Evolutionary conservation across 169 alveolate genomes (phyloP).

Genomic region (Perkinsus chesapeaki): DNA sequence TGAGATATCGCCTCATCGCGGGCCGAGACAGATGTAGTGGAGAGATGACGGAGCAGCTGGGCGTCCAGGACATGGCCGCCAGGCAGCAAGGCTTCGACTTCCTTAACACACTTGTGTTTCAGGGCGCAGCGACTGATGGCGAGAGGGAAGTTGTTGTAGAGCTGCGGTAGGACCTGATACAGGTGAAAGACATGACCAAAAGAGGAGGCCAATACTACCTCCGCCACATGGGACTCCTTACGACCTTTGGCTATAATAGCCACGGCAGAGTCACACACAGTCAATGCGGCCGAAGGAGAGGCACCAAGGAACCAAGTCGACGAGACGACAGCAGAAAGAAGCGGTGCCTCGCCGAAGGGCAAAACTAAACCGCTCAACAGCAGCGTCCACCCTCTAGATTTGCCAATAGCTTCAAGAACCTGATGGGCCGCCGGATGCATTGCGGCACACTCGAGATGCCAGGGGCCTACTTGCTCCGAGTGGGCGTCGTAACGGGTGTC

Average conservation of each 20-base stretch:
- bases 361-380: not conserved
- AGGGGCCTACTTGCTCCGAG: not conserved
- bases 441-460: not conserved
- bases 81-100: not conserved
- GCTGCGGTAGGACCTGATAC: not conserved
- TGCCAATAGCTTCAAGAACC: not conserved
- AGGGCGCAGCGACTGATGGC: not conserved
- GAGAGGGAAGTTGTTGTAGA: not conserved
- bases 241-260: not conserved
- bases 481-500: not conserved
- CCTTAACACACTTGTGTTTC: not conserved
- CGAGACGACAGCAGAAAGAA: not conserved
- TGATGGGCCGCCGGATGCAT: not conserved
- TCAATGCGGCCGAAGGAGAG: not conserved
- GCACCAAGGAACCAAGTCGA: not conserved
- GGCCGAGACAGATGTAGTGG: not conserved
- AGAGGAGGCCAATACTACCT: not conserved
- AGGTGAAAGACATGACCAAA: not conserved
- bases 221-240: not conserved
- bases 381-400: not conserved
- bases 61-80: not conserved
- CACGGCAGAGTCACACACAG: not conserved
- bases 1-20: not conserved
- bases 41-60: not conserved
- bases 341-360: not conserved